A percentile compares a stretch with the other conserved stretches of the same genome.
These are phyloP conservation scores for Gaeumannomyces tritici DNA, from an alignment of 2,329 filamentous ascomycete genomes.

Conservation along the genomic window DNA sequence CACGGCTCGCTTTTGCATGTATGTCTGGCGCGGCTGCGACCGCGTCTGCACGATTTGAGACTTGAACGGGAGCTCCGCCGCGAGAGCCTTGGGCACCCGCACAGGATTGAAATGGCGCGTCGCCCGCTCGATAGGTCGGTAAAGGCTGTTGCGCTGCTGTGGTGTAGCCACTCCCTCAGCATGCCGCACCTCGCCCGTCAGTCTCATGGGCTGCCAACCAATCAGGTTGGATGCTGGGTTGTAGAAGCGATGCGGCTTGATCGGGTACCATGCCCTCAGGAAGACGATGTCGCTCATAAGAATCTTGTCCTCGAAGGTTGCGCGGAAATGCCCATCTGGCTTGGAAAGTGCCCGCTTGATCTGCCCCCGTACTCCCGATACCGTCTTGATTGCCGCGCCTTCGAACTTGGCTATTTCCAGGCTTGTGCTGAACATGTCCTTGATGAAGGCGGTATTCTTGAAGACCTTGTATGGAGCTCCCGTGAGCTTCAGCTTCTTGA, in stretches of 20 bases:
- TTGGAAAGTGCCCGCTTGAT: slow-evolving; percentile 93
- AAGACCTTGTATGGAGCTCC: slow-evolving; percentile 82
- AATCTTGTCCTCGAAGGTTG: slow-evolving; percentile 98
- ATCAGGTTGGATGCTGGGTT: slow-evolving; percentile 92
- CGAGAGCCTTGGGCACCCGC: slow-evolving; percentile 67
- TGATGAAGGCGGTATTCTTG: slow-evolving; percentile 98
- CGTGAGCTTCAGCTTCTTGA: slow-evolving; percentile 90
- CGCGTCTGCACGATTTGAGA: slow-evolving; percentile 79
- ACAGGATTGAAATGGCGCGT: slow-evolving; percentile 72
- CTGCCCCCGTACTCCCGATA: slow-evolving; percentile 89
- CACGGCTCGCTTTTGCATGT: slow-evolving; percentile 94
- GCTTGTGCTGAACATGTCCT: slow-evolving; percentile 91
- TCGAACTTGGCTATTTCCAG: slow-evolving; percentile 98
- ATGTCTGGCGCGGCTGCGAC: slow-evolving; percentile 71
- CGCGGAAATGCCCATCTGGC: slow-evolving; percentile 90
- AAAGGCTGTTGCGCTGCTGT: slow-evolving; percentile 72
- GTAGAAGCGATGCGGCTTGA: slow-evolving; percentile 93
- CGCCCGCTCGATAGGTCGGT: slow-evolving; percentile 58
- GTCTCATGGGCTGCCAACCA: slow-evolving; percentile 86
- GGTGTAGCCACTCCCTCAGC: slow-evolving; percentile 69
- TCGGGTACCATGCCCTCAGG: slow-evolving; percentile 90
- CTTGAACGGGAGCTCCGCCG: slow-evolving; percentile 81
- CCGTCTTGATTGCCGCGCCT: slow-evolving; percentile 89
- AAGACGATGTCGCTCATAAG: slow-evolving; percentile 96
- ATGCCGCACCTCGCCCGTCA: slow-evolving; percentile 83